Base-by-base conservation (phyloP, 106 monocot species). In the Triglochin maritima region DNA sequence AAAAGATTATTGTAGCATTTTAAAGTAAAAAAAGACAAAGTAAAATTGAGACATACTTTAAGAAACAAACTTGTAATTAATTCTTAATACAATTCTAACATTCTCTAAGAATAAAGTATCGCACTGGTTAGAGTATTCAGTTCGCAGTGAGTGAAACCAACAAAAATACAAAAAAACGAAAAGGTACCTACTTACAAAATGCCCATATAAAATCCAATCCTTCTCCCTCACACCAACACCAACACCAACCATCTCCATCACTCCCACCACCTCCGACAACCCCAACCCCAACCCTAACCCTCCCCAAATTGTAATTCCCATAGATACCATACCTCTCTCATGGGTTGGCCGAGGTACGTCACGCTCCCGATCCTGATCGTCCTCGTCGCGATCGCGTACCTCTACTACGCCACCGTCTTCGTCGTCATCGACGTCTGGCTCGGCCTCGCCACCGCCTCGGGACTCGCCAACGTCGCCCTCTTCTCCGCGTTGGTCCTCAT, bases 351-450 rank as follows among this genome's bases (percentile, higher is more conserved):
- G 43, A 71, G 77, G 49, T 87, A 80, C 75, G 16, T 83, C 48
- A 80, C 86, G 74, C 75, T 83, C 43, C 86, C 86, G 16, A 87
- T 87, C 71, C 9, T 76, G 11, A 56, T 70, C 47, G 86, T 80
- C 47, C 60, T 83, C 64, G 45, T 66, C 7, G 56, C 64, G 57
- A 83, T 83, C 65, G 71, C 68, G 8, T 87, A 75, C 62, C 49
- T 83, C 46, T 78, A 71, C 66, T 78, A 71, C 47, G 64, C 78
- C 44, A 78, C 78, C 5, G 78, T 78, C 3, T 78, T 72, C 66
- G 60, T 78, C 29, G 71, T 78, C 49, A 71, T 78, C 44, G 66
- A 78, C 4, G 66, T 65, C 46, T 78, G 78, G 78, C 58, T 72
- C 7, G 78, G 78, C 7, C 53, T 78, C 6, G 14, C 48, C 16